Conservation (phyloP, 2,329 filamentous ascomycete genomes). For the Paraphoma chrysanthemicola region DNA sequence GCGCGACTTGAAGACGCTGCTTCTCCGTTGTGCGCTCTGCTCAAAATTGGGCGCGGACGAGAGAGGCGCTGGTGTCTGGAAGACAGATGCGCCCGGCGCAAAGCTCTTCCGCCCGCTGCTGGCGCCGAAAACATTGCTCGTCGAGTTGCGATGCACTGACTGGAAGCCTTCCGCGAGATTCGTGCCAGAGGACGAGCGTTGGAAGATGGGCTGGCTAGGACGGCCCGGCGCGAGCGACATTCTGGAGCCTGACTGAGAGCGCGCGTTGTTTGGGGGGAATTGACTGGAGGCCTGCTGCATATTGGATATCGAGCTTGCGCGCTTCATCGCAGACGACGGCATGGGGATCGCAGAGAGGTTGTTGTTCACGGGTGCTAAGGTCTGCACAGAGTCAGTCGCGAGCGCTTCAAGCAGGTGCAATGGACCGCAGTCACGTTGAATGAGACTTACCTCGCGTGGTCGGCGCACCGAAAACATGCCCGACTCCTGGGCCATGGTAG, state of each 20-base stretch:
- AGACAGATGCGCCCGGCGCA: slow-evolving; percentile 62
- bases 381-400: slow-evolving; percentile 60
- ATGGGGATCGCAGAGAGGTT: slow-evolving; percentile 82
- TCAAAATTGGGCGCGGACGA: slow-evolving; percentile 54
- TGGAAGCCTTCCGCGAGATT: slow-evolving; percentile 84
- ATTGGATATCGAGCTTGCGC: slow-evolving; percentile 78
- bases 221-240: slow-evolving; percentile 82
- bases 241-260: slow-evolving; percentile 81
- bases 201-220: slow-evolving; percentile 86
- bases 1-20: slow-evolving; percentile 69
- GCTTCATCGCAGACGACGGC: slow-evolving; percentile 92
- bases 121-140: slow-evolving; percentile 67
- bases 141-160: slow-evolving; percentile 84
- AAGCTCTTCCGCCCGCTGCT: slow-evolving; percentile 73
- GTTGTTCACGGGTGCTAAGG: slow-evolving; percentile 83
- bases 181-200: slow-evolving; percentile 80
- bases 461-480: slow-evolving; percentile 91
- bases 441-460: slow-evolving; percentile 78
- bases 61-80: slow-evolving; percentile 53
- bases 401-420: slow-evolving; percentile 5
- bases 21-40: slow-evolving; percentile 70
- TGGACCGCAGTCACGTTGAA: slow-evolving; percentile 22
- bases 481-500: slow-evolving; percentile 45
- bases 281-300: slow-evolving; percentile 60
- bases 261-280: slow-evolving; percentile 69